These are phyloP conservation scores for Epichloe brachyelytri DNA, from an alignment of 2,329 filamentous ascomycete genomes.

Conservation along the genomic window DNA sequence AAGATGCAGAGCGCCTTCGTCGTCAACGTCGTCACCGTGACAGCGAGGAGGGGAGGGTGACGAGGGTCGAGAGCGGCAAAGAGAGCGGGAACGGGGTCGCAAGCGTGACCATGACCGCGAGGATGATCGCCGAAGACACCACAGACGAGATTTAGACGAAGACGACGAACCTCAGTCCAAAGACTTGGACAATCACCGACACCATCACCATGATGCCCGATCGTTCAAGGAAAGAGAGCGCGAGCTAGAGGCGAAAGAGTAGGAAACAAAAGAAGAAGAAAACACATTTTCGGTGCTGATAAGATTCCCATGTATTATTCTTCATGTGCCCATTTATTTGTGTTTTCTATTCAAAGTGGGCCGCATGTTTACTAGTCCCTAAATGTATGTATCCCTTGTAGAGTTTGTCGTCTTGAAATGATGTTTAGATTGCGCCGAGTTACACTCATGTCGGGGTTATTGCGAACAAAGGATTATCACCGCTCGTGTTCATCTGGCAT, in stretches of 20 bases:
- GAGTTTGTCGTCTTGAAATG: too few species aligned
- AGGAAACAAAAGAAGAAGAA: background rate
- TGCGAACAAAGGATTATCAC: too few species aligned
- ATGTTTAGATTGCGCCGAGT: too few species aligned
- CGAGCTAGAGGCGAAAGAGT: slow-evolving; percentile 1
- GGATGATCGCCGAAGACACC: slow-evolving; percentile 11
- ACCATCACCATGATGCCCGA: slow-evolving; percentile 10
- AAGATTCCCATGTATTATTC: background rate
- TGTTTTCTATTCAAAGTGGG: background rate
- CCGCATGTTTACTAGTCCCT: background rate
- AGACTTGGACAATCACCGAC: slow-evolving; percentile 6
- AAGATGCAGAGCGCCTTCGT: slow-evolving; percentile 12
- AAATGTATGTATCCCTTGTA: too few species aligned
- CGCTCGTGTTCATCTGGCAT: too few species aligned
- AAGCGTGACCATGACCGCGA: slow-evolving; percentile 6
- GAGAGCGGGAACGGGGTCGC: background rate
- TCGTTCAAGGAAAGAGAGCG: slow-evolving; percentile 12
- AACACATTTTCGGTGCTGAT: background rate
- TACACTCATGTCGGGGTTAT: too few species aligned
- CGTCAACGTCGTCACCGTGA: slow-evolving; percentile 7
- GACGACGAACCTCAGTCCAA: slow-evolving; percentile 9
- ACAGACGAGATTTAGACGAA: slow-evolving; percentile 11
- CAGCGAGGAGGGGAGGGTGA: slow-evolving; percentile 8
- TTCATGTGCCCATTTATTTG: background rate
- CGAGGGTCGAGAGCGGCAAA: background rate